Conservation (phyloP, 1,284 basidiomycete genomes). For the Boletus semigastroideus region DNA sequence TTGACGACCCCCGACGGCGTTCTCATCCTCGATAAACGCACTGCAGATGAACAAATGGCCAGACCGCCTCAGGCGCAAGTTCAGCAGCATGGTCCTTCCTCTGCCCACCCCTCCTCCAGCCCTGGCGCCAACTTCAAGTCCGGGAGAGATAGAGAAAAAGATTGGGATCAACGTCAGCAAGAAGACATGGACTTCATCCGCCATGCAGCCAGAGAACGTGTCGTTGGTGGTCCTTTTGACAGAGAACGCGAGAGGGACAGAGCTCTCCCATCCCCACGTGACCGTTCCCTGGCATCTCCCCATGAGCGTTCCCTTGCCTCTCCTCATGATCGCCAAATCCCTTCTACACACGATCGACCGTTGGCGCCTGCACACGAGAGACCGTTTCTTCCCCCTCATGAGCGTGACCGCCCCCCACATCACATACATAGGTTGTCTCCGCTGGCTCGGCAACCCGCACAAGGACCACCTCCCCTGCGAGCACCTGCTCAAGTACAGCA, state of each 20-base stretch:
- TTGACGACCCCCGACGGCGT: conserved; percentile 26
- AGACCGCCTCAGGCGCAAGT: conserved; percentile 20
- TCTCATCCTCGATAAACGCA: conserved; percentile 33
- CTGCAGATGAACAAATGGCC: conserved; percentile 30
- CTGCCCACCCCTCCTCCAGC: conserved; percentile 22
- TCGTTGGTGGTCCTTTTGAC: conserved; percentile 16
- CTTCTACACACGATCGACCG: conserved; percentile 22
- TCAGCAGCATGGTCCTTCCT: conserved; percentile 20
- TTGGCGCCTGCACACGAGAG: conserved; percentile 21
- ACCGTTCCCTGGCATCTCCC: conserved; percentile 21
- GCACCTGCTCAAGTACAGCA: conserved; percentile 17
- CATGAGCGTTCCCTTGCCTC: conserved; percentile 19
- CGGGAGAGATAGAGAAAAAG: conserved; percentile 29
- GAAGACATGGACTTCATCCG: conserved; percentile 31
- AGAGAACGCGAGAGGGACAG: conserved; percentile 30
- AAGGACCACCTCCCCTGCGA: conserved; percentile 18
- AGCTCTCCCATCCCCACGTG: conserved; percentile 24
- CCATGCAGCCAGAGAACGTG: conserved; percentile 25
- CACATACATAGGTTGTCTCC: conserved; percentile 29
- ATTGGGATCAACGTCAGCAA: conserved; percentile 29
- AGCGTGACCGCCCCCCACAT: conserved; percentile 22
- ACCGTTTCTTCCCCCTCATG: conserved; percentile 24
- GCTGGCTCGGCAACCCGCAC: conserved; percentile 18
- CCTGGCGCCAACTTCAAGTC: conserved; percentile 25
- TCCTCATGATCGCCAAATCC: conserved; percentile 23